These are phyloP conservation scores for Porogramme epimiltina DNA, from an alignment of 1,284 basidiomycete species.

Conservation along the genomic window DNA sequence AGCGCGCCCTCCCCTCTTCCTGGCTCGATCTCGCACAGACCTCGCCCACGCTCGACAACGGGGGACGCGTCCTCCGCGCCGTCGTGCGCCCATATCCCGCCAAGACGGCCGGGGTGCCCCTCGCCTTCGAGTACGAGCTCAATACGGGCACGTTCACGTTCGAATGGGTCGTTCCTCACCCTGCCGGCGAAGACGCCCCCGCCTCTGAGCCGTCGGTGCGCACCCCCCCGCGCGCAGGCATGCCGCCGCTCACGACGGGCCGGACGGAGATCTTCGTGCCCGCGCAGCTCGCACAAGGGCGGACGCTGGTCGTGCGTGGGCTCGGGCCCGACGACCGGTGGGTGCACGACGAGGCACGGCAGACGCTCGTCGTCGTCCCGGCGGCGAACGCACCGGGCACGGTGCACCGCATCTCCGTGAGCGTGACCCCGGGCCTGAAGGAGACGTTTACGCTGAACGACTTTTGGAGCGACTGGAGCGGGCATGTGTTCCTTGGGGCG, in stretches of 20 bases:
- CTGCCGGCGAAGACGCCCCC: neutral
- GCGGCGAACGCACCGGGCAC: slow-evolving; percentile 44
- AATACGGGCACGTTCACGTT: slow-evolving; percentile 64
- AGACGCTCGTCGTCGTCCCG: slow-evolving; percentile 69
- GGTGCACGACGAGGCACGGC: slow-evolving; percentile 56
- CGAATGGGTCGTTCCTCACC: slow-evolving; percentile 54
- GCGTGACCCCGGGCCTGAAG: slow-evolving; percentile 54
- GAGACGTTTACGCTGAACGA: slow-evolving; percentile 57
- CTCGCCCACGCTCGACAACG: slow-evolving; percentile 72
- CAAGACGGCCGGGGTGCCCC: slow-evolving; percentile 75
- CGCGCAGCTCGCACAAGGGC: slow-evolving; percentile 54
- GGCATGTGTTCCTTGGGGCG: slow-evolving; percentile 12
- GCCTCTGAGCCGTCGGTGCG: slow-evolving; percentile 21
- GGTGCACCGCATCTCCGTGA: slow-evolving; percentile 51
- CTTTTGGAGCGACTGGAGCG: slow-evolving; percentile 65
- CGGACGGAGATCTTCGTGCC: slow-evolving; percentile 86
- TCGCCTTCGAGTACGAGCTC: slow-evolving; percentile 71
- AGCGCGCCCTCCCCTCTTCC: slow-evolving; percentile 53
- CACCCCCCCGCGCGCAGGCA: slow-evolving; percentile 40
- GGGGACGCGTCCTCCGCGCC: slow-evolving; percentile 76
- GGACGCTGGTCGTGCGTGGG: slow-evolving; percentile 59
- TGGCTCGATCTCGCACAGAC: slow-evolving; percentile 57
- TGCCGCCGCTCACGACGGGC: slow-evolving; percentile 44
- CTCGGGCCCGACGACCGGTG: slow-evolving; percentile 49
- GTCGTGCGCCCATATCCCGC: slow-evolving; percentile 82